These are phyloP conservation scores for Fraxinus sp. DNA, from an alignment of 305 asterid genomes.

Conservation along the genomic window DNA sequence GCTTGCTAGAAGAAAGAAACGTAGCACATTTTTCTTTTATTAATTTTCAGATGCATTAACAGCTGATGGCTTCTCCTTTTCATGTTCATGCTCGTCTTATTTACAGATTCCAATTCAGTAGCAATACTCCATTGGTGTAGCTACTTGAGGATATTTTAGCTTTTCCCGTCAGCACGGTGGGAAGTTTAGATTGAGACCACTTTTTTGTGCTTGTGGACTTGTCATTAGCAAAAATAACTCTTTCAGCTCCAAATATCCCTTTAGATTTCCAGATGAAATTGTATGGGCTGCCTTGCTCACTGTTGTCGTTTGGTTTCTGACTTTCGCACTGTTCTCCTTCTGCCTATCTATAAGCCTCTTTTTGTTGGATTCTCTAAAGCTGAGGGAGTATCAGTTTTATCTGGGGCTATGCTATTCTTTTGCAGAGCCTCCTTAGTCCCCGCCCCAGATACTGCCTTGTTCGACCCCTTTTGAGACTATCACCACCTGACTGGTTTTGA, in stretches of 20 bases:
- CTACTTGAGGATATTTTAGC: too few relatives aligned
- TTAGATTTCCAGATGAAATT: constrained; percentile 10
- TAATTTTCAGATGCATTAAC: too few relatives aligned
- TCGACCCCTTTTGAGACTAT: too few relatives aligned
- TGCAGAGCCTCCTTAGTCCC: constrained; percentile 4
- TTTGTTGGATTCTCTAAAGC: constrained; percentile 22
- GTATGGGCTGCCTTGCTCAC: too few relatives aligned
- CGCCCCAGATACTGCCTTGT: neutral
- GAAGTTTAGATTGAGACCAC: constrained; percentile 18
- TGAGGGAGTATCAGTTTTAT: neutral
- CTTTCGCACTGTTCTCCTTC: neutral
- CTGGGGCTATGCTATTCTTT: neutral
- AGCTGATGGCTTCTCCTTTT: constrained; percentile 19
- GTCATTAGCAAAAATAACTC: constrained; percentile 3
- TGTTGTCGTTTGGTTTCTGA: constrained; percentile 8
- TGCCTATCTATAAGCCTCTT: constrained; percentile 23
- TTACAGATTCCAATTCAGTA: constrained; percentile 24
- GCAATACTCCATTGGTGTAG: neutral
- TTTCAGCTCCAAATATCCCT: constrained; percentile 16
- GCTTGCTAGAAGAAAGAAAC: too few relatives aligned
- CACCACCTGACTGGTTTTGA: too few relatives aligned
- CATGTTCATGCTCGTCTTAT: constrained; percentile 11
- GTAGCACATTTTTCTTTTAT: too few relatives aligned
- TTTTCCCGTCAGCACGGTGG: constrained; percentile 26
- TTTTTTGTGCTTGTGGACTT: constrained; percentile 18